Percentiles rank a stretch among this genome's conserved stretches.
phyloP scores from a whole-genome alignment of 805 yeast genomes.

The Saccharomyces cerevisiae region DNA sequence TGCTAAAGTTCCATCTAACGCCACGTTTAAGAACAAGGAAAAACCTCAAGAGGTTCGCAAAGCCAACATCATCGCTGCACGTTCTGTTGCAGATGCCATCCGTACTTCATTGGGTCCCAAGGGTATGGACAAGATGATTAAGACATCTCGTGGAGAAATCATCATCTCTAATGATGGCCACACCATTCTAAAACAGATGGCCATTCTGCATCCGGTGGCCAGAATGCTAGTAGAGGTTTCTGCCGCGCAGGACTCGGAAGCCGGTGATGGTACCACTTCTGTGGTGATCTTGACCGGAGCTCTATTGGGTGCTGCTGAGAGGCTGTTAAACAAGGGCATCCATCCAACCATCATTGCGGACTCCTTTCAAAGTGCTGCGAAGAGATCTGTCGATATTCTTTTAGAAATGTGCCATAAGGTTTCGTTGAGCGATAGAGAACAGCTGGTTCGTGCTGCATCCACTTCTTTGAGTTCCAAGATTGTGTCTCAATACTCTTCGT shows the following conservation, averaged over 20 bases:
- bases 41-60: conserved; percentile 92
- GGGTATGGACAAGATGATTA: conserved; percentile 99
- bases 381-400: conserved; percentile 70
- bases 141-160: conserved; percentile 85
- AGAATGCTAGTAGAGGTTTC: conserved; percentile 95
- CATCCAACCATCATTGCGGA: conserved; percentile 95
- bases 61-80: conserved; percentile 82
- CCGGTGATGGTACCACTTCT: conserved; percentile 99
- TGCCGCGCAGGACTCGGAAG: conserved; percentile 97
- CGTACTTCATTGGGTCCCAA: conserved; percentile 95
- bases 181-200: conserved; percentile 94
- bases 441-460: conserved; percentile 82
- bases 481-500: conserved; percentile 82
- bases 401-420: conserved; percentile 79
- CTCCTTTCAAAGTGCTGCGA: conserved; percentile 82
- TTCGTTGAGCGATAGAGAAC: conserved; percentile 71
- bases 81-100: conserved; percentile 92
- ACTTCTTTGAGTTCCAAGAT: conserved; percentile 92
- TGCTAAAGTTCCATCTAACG: conserved; percentile 51
- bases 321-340: conserved; percentile 77
- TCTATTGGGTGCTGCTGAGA: conserved; percentile 88
- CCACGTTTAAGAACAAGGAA: conserved; percentile 85
- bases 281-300: conserved; percentile 96
- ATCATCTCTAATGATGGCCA: conserved; percentile 97
- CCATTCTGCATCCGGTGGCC: conserved; percentile 97